Evolutionary conservation across 768 basidiomycete genomes (phyloP), one percentile per base, ranked within the genome.

Genomic region (Pleurotus cornucopiae): DNA sequence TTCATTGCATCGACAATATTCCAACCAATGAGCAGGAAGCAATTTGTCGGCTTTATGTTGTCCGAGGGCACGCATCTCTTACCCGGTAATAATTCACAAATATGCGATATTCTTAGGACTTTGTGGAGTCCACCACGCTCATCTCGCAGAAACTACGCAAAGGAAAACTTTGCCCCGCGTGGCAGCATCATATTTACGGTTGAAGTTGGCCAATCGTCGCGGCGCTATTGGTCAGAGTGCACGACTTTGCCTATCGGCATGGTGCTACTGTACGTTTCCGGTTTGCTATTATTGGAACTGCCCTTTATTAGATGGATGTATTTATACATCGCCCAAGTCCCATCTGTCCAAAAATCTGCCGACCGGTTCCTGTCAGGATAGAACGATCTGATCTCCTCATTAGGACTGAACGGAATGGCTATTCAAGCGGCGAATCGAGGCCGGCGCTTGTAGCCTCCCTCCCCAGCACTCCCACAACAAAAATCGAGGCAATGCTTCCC

Each of bases 281-380:
- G 39, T 41, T 41, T n/a, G 6, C 51, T 53, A 53, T 18, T 18
- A 53, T 40, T 53, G 39, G 51, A 14, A 34, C 14, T 12, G 12
- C 18, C 26, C 51, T 21, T 53, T 43, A 53, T 40, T 53, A 38
- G 38, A 53, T 18, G 30, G 39, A 39, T 38, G 41, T 53, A 40
- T 53, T 53, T 53, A 6, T 53, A 44, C 41, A 40, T 40, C 51
- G 5, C 23, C 16, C 18, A 39, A 53, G 13, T 39, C 39, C 9
- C 39, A 39, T 53, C 38, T 41, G 51, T 13, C 23, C 11, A 40
- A n/a, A 18, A 37, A 53, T 53, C 34, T 21, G n/a, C 51, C 51
- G 51, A 39, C 39, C 11, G 48, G 26, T 30, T 38, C 12, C 51
- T 16, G 4, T 52, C n/a, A 16, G 41, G 9, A 21, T 9, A 16